A percentile compares a stretch with the other conserved stretches of the same genome.
Conservation (phyloP, 1,284 basidiomycete species). For the Tilletia walkeri region DNA sequence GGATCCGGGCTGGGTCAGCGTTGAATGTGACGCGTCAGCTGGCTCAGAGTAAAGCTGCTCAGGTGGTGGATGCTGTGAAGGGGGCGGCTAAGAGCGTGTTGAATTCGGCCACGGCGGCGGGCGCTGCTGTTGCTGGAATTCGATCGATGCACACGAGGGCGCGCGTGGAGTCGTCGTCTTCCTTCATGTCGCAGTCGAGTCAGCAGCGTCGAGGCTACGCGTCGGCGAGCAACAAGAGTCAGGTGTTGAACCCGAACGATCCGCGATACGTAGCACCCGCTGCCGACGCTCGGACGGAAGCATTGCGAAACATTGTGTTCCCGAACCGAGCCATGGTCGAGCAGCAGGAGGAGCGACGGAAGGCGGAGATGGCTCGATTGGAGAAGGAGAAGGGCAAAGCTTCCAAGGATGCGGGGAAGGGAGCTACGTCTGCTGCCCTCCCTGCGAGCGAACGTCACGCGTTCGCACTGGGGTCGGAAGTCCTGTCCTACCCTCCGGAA, state of each 20-base stretch:
- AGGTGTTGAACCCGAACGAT: constrained; percentile 43
- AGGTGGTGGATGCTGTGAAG: neutral
- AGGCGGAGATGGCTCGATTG: neutral
- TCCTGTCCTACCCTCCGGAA: constrained; percentile 59
- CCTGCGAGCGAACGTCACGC: neutral
- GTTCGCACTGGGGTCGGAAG: constrained; percentile 1
- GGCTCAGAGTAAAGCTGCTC: constrained; percentile 26
- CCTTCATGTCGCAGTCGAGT: neutral
- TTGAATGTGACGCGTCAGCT: constrained; percentile 51
- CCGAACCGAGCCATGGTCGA: constrained; percentile 24
- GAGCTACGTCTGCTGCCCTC: neutral
- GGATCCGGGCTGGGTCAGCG: constrained; percentile 54
- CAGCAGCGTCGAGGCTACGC: constrained; percentile 4
- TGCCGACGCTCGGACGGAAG: constrained; percentile 39
- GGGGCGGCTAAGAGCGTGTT: neutral
- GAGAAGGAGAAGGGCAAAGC: constrained; percentile 10
- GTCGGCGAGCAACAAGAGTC: constrained; percentile 20
- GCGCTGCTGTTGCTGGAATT: neutral
- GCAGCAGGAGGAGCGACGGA: constrained; percentile 8
- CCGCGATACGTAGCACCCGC: constrained; percentile 46
- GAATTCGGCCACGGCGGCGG: neutral
- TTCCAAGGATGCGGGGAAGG: constrained; percentile 1
- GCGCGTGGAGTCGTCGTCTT: constrained; percentile 19
- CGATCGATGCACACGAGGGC: constrained; percentile 5
- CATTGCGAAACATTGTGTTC: constrained; percentile 47